Conservation (phyloP, 306 rosid genomes). For the Fragaria iinumae region DNA sequence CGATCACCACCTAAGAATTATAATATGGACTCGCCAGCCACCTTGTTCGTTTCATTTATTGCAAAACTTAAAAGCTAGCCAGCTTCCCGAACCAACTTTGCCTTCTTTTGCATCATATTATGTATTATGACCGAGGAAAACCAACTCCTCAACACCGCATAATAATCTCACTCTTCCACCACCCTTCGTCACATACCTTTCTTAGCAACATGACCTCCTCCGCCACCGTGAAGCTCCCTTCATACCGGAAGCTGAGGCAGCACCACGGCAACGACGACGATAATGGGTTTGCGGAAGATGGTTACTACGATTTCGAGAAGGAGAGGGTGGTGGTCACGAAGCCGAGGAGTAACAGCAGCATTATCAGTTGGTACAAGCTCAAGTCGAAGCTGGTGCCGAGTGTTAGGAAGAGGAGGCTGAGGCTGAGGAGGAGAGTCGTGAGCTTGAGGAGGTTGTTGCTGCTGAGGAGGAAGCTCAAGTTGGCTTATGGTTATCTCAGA, state of each 20-base stretch:
- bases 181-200: neutral
- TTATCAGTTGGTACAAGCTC: constrained; percentile 33
- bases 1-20: neutral
- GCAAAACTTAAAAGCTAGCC: constrained; percentile 20
- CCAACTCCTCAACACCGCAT: constrained; percentile 27
- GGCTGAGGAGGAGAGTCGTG: constrained; percentile 57
- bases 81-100: constrained; percentile 12
- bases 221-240: constrained; percentile 26
- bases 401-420: constrained; percentile 50
- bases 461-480: constrained; percentile 50
- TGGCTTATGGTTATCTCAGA: constrained; percentile 40
- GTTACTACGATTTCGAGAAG: constrained; percentile 22
- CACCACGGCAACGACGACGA: constrained; percentile 17
- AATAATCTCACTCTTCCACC: neutral
- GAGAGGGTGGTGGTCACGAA: constrained; percentile 24
- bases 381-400: constrained; percentile 28
- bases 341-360: constrained; percentile 20
- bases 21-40: neutral
- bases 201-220: constrained; percentile 14
- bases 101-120: neutral
- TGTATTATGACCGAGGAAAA: constrained; percentile 6
- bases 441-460: constrained; percentile 52
- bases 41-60: constrained; percentile 34
- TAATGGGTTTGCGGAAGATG: neutral
- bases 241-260: constrained; percentile 47